These are phyloP conservation scores for Luffa acutangula DNA, from an alignment of 306 rosid species.

Conservation along the genomic window DNA sequence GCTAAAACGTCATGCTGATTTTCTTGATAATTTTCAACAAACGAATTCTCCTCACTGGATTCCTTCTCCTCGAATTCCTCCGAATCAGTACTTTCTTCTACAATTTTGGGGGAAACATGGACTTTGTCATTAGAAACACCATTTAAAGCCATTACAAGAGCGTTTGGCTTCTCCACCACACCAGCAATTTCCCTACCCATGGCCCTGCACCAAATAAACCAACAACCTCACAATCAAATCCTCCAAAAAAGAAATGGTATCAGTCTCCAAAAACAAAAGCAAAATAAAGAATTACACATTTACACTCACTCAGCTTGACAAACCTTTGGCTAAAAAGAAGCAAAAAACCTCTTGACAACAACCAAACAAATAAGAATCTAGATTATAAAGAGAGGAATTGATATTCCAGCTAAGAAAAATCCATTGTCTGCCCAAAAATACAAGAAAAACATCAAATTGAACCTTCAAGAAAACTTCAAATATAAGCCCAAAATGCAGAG, in stretches of 20 bases:
- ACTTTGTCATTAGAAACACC: conserved; percentile 39
- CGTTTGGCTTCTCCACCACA: conserved; percentile 35
- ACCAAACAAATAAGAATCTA: not conserved
- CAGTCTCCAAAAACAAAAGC: not conserved
- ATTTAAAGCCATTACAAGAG: conserved; percentile 20
- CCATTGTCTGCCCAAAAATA: not conserved
- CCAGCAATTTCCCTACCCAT: conserved; percentile 91
- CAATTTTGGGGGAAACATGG: conserved; percentile 50
- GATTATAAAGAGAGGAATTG: not conserved
- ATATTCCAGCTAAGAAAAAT: not conserved
- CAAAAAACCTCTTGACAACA: not conserved
- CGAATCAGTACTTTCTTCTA: conserved; percentile 41
- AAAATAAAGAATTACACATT: not conserved
- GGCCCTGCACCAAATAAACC: conserved; percentile 37
- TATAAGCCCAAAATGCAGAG: not conserved
- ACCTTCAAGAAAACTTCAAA: not conserved
- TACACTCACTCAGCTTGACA: not conserved
- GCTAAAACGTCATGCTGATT: conserved; percentile 28
- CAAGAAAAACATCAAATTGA: not conserved
- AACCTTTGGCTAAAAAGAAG: not conserved
- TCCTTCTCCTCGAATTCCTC: conserved; percentile 58
- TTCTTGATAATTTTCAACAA: conserved; percentile 28
- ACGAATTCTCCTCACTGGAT: conserved; percentile 30
- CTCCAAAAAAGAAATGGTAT: not conserved
- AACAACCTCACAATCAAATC: not conserved